phyloP scores from a whole-genome alignment of 2,329 filamentous ascomycete species.

The Ophidiomyces ophidiicola region DNA sequence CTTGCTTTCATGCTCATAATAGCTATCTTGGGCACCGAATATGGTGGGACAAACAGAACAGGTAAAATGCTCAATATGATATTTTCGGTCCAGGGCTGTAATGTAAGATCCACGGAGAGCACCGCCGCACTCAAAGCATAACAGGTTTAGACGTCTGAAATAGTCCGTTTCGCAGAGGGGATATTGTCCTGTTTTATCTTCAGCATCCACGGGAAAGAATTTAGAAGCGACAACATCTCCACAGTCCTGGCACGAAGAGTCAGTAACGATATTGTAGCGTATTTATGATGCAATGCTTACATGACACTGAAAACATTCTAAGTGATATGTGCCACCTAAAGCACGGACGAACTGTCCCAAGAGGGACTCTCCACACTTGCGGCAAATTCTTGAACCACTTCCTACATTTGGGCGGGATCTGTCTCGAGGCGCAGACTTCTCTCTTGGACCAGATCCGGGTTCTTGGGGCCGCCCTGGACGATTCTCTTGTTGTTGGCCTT shows the following conservation, averaged over 20 bases:
- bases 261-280: constrained; percentile 17
- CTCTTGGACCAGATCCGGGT: constrained; percentile 21
- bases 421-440: constrained; percentile 26
- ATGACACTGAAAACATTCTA: constrained; percentile 95
- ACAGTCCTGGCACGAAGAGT: constrained; percentile 56
- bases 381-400: constrained; percentile 46
- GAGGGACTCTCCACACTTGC: constrained; percentile 76
- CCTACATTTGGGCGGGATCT: constrained; percentile 27
- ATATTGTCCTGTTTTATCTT: constrained; percentile 70
- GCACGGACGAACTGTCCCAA: constrained; percentile 95
- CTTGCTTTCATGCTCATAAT: constrained; percentile 92
- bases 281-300: constrained; percentile 42
- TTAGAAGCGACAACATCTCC: constrained; percentile 95
- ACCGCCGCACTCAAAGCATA: constrained; percentile 85
- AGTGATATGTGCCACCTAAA: constrained; percentile 82
- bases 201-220: constrained; percentile 93
- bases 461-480: constrained; percentile 24
- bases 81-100: constrained; percentile 92
- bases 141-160: constrained; percentile 77
- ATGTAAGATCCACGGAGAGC: constrained; percentile 95
- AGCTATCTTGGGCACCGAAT: constrained; percentile 97
- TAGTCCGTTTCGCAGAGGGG: constrained; percentile 97
- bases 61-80: constrained; percentile 98
- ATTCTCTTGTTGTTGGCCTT: constrained; percentile 9
- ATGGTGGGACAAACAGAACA: constrained; percentile 93